Conservation (phyloP, 768 basidiomycete genomes). For the Boletus vermiculosoides region DNA sequence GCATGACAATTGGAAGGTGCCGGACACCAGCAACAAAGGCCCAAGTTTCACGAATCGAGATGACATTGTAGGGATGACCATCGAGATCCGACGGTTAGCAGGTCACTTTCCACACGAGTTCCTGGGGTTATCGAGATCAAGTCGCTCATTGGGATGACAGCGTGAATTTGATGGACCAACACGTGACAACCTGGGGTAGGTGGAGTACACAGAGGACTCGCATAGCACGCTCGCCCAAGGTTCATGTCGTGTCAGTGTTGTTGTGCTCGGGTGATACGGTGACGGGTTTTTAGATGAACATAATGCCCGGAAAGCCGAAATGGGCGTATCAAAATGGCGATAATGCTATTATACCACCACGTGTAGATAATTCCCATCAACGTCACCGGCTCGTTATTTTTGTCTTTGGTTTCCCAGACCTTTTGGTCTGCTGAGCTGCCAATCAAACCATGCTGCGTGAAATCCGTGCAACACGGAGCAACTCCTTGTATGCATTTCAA, state of each 20-base stretch:
- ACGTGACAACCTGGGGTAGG: background rate
- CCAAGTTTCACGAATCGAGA: background rate
- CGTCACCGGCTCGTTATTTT: background rate
- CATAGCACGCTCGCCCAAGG: background rate
- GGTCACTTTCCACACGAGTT: background rate
- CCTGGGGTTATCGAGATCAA: background rate
- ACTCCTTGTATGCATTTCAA: background rate
- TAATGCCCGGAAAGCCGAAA: background rate
- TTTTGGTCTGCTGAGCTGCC: background rate
- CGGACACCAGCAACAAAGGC: background rate
- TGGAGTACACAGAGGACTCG: background rate
- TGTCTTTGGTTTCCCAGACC: background rate
- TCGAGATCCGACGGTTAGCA: conserved; percentile 3
- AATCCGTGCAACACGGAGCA: background rate
- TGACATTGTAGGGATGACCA: background rate
- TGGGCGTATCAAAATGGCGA: background rate
- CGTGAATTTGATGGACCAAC: background rate
- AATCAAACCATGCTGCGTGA: background rate
- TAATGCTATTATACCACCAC: background rate
- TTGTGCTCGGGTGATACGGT: background rate
- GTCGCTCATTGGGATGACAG: background rate
- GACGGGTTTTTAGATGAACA: background rate
- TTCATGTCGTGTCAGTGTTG: background rate
- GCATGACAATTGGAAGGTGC: background rate
- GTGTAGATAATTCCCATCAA: background rate